Base-by-base conservation (phyloP, 768 basidiomycete species). In the Suillus bovinus region DNA sequence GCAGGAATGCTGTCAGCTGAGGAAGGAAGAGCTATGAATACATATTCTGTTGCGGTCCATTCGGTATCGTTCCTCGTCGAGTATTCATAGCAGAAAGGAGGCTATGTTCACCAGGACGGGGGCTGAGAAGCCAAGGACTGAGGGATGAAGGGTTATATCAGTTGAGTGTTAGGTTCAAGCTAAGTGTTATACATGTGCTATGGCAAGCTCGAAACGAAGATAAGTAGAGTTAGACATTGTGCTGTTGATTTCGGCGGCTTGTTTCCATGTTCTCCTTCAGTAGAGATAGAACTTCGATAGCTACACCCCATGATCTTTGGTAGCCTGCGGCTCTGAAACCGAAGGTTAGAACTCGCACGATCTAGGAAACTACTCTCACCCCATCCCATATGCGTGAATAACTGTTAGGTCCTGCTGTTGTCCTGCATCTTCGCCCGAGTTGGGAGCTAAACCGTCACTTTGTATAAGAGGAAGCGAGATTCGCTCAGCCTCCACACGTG, bases 341-440 rank as follows among this genome's bases (percentile, higher is more conserved):
- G 17, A 20, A 58, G 64, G 64, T 22, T 16, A 71, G 60, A 55
- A 68, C 70, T 31, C 16, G 7, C 66, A 63, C 13, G 2, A 33
- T 22, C 13, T 10, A 1, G 38, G 33, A 33, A 6, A 53, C 5
- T 2, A 46, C 5, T 63, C 79, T 58, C 38, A 82, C 82, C 86
- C 86, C 38, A 87, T 83, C 10, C 86, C 86, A 70, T 87, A 87
- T 34, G 84, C 84, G 71, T 87, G 86, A 20, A 86, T 76, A 2
- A 86, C 80, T n/a, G 67, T 63, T 67, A 76, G 52, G 5, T 69
- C 22, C 68, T 62, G 54, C 66, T 64, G 39, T 5, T 60, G 34
- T 39, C 63, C 75, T 63, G 50, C 66, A 46, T 59, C 63, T 54
- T 55, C 47, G 47, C 55, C 24, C 62, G 1, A 0, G 11, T 24